Conservation (phyloP, 192 early-diverging fungal genomes). For the Entomortierella lignicola region DNA sequence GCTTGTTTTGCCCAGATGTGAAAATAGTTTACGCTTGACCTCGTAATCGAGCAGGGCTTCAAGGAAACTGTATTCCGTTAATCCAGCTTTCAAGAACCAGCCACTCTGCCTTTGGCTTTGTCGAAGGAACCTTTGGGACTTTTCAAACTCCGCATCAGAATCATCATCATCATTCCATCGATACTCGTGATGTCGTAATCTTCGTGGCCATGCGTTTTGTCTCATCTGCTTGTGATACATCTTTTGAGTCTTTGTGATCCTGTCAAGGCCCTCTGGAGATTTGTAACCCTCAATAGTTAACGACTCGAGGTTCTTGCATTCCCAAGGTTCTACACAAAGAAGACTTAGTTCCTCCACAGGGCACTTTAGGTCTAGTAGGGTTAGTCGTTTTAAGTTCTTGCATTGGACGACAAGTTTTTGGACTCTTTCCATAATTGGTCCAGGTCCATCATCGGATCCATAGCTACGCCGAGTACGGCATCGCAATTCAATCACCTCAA, state of each 20-base stretch:
- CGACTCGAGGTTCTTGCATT: not conserved
- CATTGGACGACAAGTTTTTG: not conserved
- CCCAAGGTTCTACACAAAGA: not conserved
- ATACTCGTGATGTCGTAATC: too few relatives aligned
- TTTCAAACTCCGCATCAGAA: too few relatives aligned
- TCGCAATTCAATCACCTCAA: not conserved
- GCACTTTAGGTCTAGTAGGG: not conserved
- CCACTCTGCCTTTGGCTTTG: too few relatives aligned
- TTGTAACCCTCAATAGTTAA: not conserved
- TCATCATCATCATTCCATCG: too few relatives aligned
- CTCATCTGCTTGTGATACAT: too few relatives aligned
- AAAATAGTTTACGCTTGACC: not conserved
- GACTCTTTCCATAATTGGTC: not conserved
- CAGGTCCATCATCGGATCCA: not conserved
- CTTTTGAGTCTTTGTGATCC: too few relatives aligned
- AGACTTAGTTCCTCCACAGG: not conserved
- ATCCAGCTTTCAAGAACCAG: not conserved
- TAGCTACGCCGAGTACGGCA: not conserved
- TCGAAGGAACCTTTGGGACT: too few relatives aligned
- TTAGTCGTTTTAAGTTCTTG: not conserved
- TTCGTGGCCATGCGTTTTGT: too few relatives aligned
- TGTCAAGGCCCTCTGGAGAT: not conserved
- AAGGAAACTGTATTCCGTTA: not conserved
- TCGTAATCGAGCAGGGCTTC: not conserved
- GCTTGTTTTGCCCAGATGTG: not conserved